phyloP scores from a whole-genome alignment of 768 basidiomycete genomes.

The Termitomyces titanicus region DNA sequence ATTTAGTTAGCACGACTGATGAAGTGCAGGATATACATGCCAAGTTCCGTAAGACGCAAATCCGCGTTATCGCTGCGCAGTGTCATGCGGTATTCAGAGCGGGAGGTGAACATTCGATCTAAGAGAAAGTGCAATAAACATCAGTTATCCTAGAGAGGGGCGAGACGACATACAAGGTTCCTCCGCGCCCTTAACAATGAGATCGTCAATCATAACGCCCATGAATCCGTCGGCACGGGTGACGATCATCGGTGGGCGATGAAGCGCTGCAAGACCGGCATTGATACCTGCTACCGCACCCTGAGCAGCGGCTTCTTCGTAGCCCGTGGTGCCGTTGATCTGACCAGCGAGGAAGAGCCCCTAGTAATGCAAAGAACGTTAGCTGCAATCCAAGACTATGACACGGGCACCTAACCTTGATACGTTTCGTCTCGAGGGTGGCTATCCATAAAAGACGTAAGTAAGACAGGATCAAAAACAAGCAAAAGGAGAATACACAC shows the following conservation, averaged over 20 bases:
- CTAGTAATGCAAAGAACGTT: conserved; percentile 23
- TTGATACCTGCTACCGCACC: conserved; percentile 88
- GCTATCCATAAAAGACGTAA: conserved; percentile 33
- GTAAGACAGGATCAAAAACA: background rate
- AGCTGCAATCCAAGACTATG: background rate
- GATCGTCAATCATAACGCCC: conserved; percentile 91
- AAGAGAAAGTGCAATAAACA: conserved; percentile 5
- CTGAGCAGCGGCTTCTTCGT: conserved; percentile 92
- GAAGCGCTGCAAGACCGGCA: conserved; percentile 67
- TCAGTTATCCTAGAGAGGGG: background rate
- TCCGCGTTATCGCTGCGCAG: conserved; percentile 90
- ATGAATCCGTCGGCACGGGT: conserved; percentile 84
- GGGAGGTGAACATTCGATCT: conserved; percentile 94
- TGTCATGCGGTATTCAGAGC: conserved; percentile 88
- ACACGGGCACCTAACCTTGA: conserved; percentile 42
- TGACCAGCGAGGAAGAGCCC: conserved; percentile 88
- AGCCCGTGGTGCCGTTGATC: conserved; percentile 92
- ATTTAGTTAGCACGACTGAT: background rate
- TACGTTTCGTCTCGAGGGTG: conserved; percentile 83
- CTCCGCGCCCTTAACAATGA: conserved; percentile 84
- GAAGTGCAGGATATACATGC: conserved; percentile 26
- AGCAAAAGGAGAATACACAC: conserved; percentile 37
- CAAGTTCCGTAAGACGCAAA: conserved; percentile 73
- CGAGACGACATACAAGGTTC: conserved; percentile 69
- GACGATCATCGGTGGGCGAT: conserved; percentile 54